phyloP scores from a whole-genome alignment of 352 stramenopile species.

The Proteromonas lacertae region DNA sequence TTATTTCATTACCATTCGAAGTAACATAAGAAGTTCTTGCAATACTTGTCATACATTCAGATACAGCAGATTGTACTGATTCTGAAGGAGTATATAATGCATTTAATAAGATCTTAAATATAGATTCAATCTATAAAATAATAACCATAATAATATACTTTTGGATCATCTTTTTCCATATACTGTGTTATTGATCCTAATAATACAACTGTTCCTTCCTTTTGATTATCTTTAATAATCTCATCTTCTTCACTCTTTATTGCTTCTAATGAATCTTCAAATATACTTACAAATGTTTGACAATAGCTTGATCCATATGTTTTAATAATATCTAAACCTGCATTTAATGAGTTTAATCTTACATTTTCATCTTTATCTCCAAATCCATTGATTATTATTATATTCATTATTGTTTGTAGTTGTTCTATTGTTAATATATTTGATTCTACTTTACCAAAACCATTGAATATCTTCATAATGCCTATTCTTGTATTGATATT shows the following conservation, averaged over 20 bases:
- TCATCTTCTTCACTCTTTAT: conserved; percentile 13
- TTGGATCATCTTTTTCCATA: conserved; percentile 38
- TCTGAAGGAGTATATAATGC: conserved; percentile 53
- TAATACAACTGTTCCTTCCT: conserved; percentile 47
- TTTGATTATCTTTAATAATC: conserved; percentile 33
- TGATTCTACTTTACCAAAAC: too few relatives aligned
- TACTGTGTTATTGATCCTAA: conserved; percentile 44
- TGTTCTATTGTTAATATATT: too few relatives aligned
- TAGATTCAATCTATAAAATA: conserved; percentile 16
- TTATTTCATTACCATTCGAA: conserved; percentile 3
- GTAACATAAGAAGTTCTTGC: conserved; percentile 35
- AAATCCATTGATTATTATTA: too few relatives aligned
- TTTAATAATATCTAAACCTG: neutral
- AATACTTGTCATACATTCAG: conserved; percentile 43
- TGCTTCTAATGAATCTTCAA: conserved; percentile 2
- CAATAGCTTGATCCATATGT: neutral
- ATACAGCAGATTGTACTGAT: conserved; percentile 52
- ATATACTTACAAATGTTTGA: neutral
- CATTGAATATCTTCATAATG: too few relatives aligned
- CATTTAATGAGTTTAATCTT: too few relatives aligned
- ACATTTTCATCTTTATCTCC: too few relatives aligned
- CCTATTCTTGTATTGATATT: too few relatives aligned
- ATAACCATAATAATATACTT: too few relatives aligned
- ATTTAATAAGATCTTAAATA: conserved; percentile 39
- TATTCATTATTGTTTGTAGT: too few relatives aligned